Base-by-base conservation (phyloP, 352 stramenopile species). In the Globisporangium nodosum region DNA sequence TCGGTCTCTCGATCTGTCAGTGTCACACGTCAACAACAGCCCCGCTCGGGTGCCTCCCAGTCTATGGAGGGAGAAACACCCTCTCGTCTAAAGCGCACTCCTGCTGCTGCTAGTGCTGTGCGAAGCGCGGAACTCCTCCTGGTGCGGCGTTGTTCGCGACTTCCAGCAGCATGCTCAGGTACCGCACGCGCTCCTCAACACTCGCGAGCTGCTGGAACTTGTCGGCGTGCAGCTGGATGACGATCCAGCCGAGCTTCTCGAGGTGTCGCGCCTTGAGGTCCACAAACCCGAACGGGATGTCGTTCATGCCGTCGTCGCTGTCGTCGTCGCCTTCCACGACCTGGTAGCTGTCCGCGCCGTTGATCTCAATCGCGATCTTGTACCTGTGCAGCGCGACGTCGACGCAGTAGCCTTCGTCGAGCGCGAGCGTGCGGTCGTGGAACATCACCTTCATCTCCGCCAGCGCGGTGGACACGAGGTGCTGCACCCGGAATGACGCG, bases 81-180 rank as follows among this genome's bases (percentile, higher is more conserved):
- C 31, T 8, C 5, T 45, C 6, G 27, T 43, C 16, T 21, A 50
- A 27, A 9, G 31, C 24, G 21, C 18, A n/a, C 30, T 52, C 21
- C 30, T 27, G 24, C 18, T 61, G 58, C 39, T 43, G 53, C 20
- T 60, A 43, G 6, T 48, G 53, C 3, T 55, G 60, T 7, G 8
- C 3, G 37, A 43, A 43, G 4, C 37, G 37, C 37, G 37, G 18
- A 1, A 13, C 37, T 13, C 37, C 37, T 43, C 13, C 37, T 13
- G 37, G 37, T 7, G 37, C 37, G 3, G 60, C 65, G 33, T 71
- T 74, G 46, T 66, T 83, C 20, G 78, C 81, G 18, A 91, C 76
- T 60, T 91, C 81, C 56, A 91, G 70, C 45, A 87, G 52, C 69
- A 85, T 85, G 39, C 75, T 87, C 52, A 91, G 56, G 56, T 88